Percentiles rank a stretch among this genome's conserved stretches.
Conservation (phyloP, 306 rosid species). For the Vicia sativa region DNA sequence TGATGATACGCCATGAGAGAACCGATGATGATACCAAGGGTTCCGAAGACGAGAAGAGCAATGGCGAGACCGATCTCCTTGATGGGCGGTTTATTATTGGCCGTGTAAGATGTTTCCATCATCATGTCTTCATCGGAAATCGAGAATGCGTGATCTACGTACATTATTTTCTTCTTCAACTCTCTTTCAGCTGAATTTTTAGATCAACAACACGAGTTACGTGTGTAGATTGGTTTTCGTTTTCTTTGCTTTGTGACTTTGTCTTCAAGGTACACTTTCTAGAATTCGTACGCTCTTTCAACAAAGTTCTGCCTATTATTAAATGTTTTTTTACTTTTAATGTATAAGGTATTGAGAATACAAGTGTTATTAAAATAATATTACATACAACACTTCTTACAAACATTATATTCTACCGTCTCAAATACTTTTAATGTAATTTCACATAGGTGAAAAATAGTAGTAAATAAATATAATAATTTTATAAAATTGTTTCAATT, state of each 20-base stretch:
- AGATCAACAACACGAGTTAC: background rate
- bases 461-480: no score
- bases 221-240: background rate
- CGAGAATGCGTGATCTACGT: constrained; percentile 95
- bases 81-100: constrained; percentile 77
- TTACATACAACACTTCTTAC: no score
- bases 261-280: background rate
- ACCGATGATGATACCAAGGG: constrained; percentile 79
- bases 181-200: constrained; percentile 23
- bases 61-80: constrained; percentile 94
- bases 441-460: no score
- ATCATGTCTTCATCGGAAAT: constrained; percentile 91
- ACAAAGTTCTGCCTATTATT: background rate
- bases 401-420: no score
- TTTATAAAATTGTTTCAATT: no score
- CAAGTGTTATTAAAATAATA: no score
- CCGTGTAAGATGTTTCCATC: constrained; percentile 74
- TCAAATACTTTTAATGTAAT: no score
- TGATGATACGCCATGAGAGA: constrained; percentile 72
- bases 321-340: no score
- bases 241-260: background rate
- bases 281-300: background rate
- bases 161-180: constrained; percentile 56
- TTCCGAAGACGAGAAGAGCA: constrained; percentile 79
- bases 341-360: no score